Evolutionary conservation across 352 stramenopile genomes (phyloP).

Genomic region (Heterotrichella gracilis): DNA sequence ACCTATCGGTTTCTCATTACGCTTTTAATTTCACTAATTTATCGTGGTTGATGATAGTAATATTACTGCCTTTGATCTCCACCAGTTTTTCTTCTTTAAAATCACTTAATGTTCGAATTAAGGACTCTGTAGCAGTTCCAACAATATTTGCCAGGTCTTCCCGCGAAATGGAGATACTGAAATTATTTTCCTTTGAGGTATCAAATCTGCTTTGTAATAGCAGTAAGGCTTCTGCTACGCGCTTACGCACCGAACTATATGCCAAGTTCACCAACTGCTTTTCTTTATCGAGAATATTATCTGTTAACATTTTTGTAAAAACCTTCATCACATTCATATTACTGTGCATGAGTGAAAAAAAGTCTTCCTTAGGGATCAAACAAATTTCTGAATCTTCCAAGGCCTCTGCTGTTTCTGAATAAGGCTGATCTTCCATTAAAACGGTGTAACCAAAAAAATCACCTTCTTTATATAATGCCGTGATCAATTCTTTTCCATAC

Average conservation of each 20-base stretch:
- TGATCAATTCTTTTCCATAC: neutral
- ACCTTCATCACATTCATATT: neutral
- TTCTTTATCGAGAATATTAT: neutral
- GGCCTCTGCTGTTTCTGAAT: neutral
- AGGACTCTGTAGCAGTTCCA: neutral
- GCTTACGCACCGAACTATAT: neutral
- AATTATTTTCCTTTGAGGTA: neutral
- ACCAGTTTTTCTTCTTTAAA: neutral
- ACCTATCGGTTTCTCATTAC: no score
- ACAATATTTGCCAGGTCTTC: neutral
- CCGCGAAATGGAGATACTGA: neutral
- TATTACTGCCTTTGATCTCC: neutral
- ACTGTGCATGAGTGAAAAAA: neutral
- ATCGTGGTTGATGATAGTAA: neutral
- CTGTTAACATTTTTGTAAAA: neutral
- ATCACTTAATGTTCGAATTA: neutral
- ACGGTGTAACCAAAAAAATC: neutral
- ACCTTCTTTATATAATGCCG: neutral
- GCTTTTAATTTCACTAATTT: neutral
- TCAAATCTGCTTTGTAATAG: neutral
- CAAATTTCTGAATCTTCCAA: neutral
- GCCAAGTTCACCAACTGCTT: neutral
- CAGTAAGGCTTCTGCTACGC: neutral
- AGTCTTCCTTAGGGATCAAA: slow-evolving; percentile 2
- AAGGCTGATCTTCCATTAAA: neutral